Evolutionary conservation across 345 rosid species (phyloP).

Genomic region (Raphanus raphanistrum): DNA sequence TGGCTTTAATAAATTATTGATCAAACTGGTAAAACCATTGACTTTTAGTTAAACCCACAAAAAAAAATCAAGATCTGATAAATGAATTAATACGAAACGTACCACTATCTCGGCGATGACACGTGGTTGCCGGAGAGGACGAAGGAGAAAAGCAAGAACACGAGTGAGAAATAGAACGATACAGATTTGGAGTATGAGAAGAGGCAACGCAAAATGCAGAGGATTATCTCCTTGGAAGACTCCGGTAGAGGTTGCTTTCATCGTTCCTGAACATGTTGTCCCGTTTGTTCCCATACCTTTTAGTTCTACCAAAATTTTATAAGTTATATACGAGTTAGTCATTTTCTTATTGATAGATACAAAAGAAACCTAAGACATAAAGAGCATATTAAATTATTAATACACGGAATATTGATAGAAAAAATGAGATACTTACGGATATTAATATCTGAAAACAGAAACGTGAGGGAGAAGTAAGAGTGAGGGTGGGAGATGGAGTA

Average conservation of each 20-base stretch:
- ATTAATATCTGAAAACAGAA: neutral
- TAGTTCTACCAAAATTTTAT: neutral
- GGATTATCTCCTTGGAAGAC: slow-evolving; percentile 82
- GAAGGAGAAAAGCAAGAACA: slow-evolving; percentile 63
- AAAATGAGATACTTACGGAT: slow-evolving; percentile 4
- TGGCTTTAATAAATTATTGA: neutral
- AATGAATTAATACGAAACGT: slow-evolving; percentile 17
- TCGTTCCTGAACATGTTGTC: slow-evolving; percentile 48
- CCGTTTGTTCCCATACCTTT: slow-evolving; percentile 35
- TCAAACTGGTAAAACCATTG: slow-evolving; percentile 15
- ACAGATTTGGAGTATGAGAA: slow-evolving; percentile 79
- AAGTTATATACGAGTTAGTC: neutral
- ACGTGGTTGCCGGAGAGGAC: slow-evolving; percentile 87
- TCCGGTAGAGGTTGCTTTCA: slow-evolving; percentile 89
- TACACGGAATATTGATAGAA: neutral
- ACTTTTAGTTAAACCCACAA: slow-evolving; percentile 1
- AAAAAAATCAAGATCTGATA: neutral
- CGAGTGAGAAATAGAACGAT: slow-evolving; percentile 80
- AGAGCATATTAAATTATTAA: neutral
- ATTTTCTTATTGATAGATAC: neutral
- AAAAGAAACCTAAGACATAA: neutral
- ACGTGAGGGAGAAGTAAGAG: neutral
- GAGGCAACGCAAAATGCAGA: slow-evolving; percentile 74
- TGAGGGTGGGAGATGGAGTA: slow-evolving; percentile 1
- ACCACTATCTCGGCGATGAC: slow-evolving; percentile 95